Conservation (phyloP, 164 flowering plant genomes). For the Taxillus chinensis region DNA sequence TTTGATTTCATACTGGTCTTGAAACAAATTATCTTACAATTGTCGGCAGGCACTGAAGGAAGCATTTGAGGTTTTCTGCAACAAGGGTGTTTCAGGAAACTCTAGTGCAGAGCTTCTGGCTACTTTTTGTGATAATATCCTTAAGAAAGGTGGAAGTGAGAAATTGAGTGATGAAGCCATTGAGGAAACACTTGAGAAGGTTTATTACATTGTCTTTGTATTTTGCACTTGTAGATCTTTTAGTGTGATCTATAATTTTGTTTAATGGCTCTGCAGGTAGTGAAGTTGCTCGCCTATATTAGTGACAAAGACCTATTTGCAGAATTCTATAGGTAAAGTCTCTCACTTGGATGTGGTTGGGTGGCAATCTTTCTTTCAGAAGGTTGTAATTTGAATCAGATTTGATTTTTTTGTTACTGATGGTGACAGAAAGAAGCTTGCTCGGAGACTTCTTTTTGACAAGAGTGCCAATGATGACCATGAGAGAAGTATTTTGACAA, state of each 20-base stretch:
- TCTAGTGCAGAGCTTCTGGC: slow-evolving; percentile 89
- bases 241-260: slow-evolving; percentile 2
- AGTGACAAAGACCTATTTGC: slow-evolving; percentile 94
- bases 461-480: slow-evolving; percentile 95
- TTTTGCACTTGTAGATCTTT: background rate
- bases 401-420: background rate
- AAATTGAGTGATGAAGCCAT: slow-evolving; percentile 92
- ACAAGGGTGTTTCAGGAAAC: slow-evolving; percentile 84
- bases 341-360: slow-evolving; percentile 1
- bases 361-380: background rate
- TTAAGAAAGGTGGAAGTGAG: slow-evolving; percentile 94
- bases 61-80: slow-evolving; percentile 89
- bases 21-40: background rate
- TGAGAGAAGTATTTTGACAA: slow-evolving; percentile 81
- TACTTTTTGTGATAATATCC: slow-evolving; percentile 87
- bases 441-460: slow-evolving; percentile 82
- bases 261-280: slow-evolving; percentile 42
- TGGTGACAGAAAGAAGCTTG: slow-evolving; percentile 73
- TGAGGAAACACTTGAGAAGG: slow-evolving; percentile 93
- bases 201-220: slow-evolving; percentile 5
- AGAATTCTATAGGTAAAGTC: slow-evolving; percentile 72
- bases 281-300: slow-evolving; percentile 83
- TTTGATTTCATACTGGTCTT: no score
- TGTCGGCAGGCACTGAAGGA: slow-evolving; percentile 72
- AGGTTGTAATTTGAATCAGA: background rate